These are phyloP conservation scores for Plasmodium gonderi DNA, from an alignment of 169 alveolate genomes.

Conservation along the genomic window DNA sequence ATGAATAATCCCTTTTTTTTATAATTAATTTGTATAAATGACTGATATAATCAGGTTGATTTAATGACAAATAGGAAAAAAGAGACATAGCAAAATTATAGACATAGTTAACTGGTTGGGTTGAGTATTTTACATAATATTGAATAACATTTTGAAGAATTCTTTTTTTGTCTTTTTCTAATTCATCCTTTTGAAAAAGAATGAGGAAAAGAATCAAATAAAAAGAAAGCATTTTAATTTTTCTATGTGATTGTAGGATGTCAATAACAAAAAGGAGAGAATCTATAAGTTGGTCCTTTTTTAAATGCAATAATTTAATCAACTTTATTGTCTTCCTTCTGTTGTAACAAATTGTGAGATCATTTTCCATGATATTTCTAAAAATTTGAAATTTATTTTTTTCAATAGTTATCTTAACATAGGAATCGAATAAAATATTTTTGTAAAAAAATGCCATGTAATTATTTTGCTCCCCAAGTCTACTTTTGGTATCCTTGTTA, in stretches of 20 bases:
- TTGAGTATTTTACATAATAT: not conserved
- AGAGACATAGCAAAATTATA: slow-evolving; percentile 34
- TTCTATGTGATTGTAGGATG: slow-evolving; percentile 5
- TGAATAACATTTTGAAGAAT: not conserved
- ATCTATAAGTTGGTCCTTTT: slow-evolving; percentile 11
- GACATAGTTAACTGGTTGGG: not conserved
- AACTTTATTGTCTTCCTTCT: not conserved
- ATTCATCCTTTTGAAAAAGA: slow-evolving; percentile 17
- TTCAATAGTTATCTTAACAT: slow-evolving; percentile 30
- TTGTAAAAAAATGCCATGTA: not conserved
- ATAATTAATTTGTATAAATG: slow-evolving; percentile 6
- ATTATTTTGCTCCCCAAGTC: not conserved
- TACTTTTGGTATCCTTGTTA: not conserved
- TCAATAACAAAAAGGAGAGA: slow-evolving; percentile 19
- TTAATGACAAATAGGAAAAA: slow-evolving; percentile 6
- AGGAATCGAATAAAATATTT: slow-evolving; percentile 14
- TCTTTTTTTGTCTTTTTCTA: slow-evolving; percentile 6
- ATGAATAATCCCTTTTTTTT: not conserved
- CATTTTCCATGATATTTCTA: slow-evolving; percentile 34
- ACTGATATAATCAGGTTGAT: not conserved
- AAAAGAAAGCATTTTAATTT: not conserved
- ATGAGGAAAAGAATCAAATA: slow-evolving; percentile 44
- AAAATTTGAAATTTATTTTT: slow-evolving; percentile 20
- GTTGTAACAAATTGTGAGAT: slow-evolving; percentile 9
- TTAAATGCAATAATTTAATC: slow-evolving; percentile 8